These are phyloP conservation scores for Bothriochloa decipiens DNA, from an alignment of 176 grass and related monocot species.

Conservation along the genomic window DNA sequence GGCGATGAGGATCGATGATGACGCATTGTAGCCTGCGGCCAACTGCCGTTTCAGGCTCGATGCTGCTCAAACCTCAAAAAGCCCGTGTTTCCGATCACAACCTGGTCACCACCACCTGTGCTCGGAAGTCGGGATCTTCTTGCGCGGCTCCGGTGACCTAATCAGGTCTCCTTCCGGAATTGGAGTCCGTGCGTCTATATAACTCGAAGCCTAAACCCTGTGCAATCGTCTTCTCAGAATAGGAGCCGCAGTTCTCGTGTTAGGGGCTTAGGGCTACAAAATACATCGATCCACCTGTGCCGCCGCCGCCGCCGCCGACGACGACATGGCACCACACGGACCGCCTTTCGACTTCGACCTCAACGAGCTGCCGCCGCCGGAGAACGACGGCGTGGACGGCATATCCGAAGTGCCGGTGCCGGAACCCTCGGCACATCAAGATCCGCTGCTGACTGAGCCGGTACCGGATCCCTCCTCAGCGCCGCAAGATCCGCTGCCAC, in stretches of 20 bases:
- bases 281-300: not conserved
- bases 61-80: not conserved
- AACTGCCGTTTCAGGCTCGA: not conserved
- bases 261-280: not conserved
- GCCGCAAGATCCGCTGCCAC: not conserved
- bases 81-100: not conserved
- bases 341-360: slow-evolving; percentile 43
- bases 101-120: not conserved
- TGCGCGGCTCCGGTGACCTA: not conserved
- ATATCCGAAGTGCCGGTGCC: not conserved
- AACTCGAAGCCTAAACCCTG: slow-evolving; percentile 2
- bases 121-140: not conserved
- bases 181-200: slow-evolving; percentile 9
- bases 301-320: not conserved
- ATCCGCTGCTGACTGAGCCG: no score
- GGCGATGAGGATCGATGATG: not conserved
- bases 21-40: not conserved
- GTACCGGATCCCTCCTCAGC: not conserved
- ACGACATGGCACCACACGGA: not conserved
- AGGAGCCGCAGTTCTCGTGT: not conserved
- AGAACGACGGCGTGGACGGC: not conserved
- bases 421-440: not conserved
- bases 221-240: not conserved
- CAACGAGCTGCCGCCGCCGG: slow-evolving; percentile 20
- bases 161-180: not conserved